A percentile compares a stretch with the other conserved stretches of the same genome.
phyloP scores from a whole-genome alignment of 805 yeast species.

The Candida berthetii region DNA sequence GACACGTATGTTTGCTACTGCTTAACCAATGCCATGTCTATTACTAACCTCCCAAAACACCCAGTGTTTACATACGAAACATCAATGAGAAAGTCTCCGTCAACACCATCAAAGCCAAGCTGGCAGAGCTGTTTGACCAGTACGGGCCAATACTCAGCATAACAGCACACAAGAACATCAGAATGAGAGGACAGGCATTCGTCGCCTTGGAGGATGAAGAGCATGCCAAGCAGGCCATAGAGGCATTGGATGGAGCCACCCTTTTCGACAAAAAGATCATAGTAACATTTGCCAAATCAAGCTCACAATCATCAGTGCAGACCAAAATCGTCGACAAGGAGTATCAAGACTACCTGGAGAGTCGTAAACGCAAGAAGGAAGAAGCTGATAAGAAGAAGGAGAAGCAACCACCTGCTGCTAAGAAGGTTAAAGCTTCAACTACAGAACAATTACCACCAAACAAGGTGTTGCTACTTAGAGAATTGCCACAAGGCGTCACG shows the following conservation, averaged over 20 bases:
- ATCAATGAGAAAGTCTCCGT: constrained; percentile 63
- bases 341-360: constrained; percentile 10
- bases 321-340: constrained; percentile 5
- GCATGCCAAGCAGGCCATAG: constrained; percentile 29
- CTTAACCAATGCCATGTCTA: too few species aligned
- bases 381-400: constrained; percentile 12
- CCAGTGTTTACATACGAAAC: constrained; percentile 54
- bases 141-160: constrained; percentile 46
- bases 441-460: constrained; percentile 48
- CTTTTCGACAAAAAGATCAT: constrained; percentile 15
- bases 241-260: constrained; percentile 11
- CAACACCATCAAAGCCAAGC: constrained; percentile 37
- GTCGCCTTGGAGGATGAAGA: constrained; percentile 42
- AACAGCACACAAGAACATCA: constrained; percentile 53
- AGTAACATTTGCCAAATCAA: constrained; percentile 17
- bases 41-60: too few species aligned
- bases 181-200: constrained; percentile 80
- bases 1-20: constrained; percentile 16
- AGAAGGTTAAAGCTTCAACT: constrained; percentile 15
- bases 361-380: constrained; percentile 12
- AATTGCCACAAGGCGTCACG: constrained; percentile 41
- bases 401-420: constrained; percentile 5
- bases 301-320: constrained; percentile 17
- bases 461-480: constrained; percentile 61
- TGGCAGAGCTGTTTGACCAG: constrained; percentile 34